Conservation (phyloP, 805 yeast genomes). For the Wickerhamomyces tratensis region DNA sequence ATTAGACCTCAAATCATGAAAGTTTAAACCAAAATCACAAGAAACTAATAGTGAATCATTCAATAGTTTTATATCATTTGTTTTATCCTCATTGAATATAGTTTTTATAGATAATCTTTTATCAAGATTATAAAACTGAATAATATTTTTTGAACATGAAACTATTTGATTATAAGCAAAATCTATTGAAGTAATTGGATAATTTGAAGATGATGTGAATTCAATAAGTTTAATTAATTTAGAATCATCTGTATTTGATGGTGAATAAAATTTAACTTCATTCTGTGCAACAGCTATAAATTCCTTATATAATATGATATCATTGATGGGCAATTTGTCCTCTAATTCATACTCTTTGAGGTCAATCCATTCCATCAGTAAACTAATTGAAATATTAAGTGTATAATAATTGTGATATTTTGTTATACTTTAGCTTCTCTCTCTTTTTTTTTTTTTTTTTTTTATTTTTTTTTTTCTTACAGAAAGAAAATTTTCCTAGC, state of each 20-base stretch:
- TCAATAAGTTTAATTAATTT: no score
- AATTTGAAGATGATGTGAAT: background rate
- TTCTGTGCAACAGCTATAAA: background rate
- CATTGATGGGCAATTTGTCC: background rate
- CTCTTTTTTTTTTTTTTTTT: no score
- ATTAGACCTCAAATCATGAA: conserved; percentile 18
- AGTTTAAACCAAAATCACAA: background rate
- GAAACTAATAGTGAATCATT: conserved; percentile 30
- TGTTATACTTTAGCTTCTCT: no score
- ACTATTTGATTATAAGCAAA: background rate
- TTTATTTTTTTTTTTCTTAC: no score
- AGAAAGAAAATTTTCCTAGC: background rate
- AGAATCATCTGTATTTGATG: no score
- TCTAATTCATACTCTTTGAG: background rate
- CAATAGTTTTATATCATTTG: conserved; percentile 27
- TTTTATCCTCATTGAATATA: background rate
- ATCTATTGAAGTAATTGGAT: background rate
- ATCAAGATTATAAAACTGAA: background rate
- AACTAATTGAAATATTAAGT: no score
- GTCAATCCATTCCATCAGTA: background rate
- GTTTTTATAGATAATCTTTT: background rate
- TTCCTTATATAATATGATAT: no score
- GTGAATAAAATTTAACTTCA: background rate
- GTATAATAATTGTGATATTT: no score
- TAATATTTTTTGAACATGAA: background rate